These are phyloP conservation scores for Cephaloascus fragrans DNA, from an alignment of 805 yeast genomes.

Conservation along the genomic window DNA sequence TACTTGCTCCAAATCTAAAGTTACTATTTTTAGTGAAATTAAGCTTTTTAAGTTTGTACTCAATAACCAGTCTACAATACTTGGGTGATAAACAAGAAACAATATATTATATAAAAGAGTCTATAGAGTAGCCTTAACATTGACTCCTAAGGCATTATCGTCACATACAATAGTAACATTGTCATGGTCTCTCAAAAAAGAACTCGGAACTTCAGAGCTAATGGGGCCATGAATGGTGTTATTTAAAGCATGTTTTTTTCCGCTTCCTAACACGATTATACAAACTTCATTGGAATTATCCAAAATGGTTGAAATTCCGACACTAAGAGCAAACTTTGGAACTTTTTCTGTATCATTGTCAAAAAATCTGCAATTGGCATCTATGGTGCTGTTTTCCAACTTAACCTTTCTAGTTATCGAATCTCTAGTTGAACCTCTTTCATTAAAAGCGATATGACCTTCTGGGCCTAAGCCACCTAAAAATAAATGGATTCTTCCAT, in stretches of 20 bases:
- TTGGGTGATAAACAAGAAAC: too few species aligned
- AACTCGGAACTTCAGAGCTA: constrained; percentile 34
- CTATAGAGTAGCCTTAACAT: constrained; percentile 9
- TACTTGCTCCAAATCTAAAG: too few species aligned
- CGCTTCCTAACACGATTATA: constrained; percentile 40
- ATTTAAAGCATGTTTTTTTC: constrained; percentile 35
- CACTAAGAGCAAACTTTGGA: constrained; percentile 41
- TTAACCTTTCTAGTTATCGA: constrained; percentile 36
- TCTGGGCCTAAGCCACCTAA: constrained; percentile 54
- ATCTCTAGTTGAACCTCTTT: constrained; percentile 38
- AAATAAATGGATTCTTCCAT: constrained; percentile 43
- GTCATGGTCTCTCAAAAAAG: constrained; percentile 36
- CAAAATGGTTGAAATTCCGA: constrained; percentile 48
- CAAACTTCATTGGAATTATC: constrained; percentile 44
- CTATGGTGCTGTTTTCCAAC: constrained; percentile 38
- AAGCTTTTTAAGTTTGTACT: too few species aligned
- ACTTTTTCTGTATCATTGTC: constrained; percentile 34
- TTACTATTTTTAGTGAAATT: too few species aligned
- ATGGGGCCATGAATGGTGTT: constrained; percentile 32
- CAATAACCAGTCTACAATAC: too few species aligned
- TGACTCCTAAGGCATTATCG: constrained; percentile 24
- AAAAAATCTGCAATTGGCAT: constrained; percentile 46
- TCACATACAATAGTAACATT: constrained; percentile 39
- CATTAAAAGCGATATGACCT: constrained; percentile 55
- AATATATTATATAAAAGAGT: too few species aligned